Conservation (phyloP, 305 asterid species). For the Solanum hybrid region DNA sequence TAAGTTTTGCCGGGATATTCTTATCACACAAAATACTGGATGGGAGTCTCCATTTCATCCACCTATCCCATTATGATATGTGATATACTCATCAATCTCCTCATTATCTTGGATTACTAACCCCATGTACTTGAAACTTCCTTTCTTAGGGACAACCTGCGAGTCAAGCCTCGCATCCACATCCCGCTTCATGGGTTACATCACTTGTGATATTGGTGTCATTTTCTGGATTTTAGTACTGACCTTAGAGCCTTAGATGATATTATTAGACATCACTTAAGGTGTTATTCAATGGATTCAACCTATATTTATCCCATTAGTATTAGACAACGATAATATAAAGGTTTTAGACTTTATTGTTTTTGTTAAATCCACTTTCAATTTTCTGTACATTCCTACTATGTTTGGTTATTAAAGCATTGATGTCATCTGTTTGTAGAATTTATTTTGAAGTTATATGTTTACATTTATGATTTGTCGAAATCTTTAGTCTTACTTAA, state of each 20-base stretch:
- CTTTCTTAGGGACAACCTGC: background rate
- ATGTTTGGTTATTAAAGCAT: background rate
- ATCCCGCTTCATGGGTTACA: background rate
- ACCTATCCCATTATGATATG: background rate
- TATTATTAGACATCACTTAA: background rate
- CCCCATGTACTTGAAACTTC: background rate
- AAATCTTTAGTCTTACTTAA: background rate
- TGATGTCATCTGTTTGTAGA: background rate
- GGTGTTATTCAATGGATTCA: background rate
- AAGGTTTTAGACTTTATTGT: background rate
- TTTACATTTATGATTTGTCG: background rate
- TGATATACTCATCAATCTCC: background rate
- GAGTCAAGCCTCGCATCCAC: background rate
- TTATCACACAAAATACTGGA: background rate
- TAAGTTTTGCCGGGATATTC: background rate
- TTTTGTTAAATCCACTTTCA: background rate
- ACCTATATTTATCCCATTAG: background rate
- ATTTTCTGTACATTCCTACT: background rate
- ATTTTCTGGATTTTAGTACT: background rate
- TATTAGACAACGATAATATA: background rate
- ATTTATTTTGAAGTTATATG: background rate
- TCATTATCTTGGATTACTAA: background rate
- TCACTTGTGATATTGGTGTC: background rate
- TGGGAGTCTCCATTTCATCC: background rate
- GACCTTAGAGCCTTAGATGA: background rate